Base-by-base conservation (phyloP, 2,329 filamentous ascomycete genomes). In the Ophiostoma himal-ulmi region DNA sequence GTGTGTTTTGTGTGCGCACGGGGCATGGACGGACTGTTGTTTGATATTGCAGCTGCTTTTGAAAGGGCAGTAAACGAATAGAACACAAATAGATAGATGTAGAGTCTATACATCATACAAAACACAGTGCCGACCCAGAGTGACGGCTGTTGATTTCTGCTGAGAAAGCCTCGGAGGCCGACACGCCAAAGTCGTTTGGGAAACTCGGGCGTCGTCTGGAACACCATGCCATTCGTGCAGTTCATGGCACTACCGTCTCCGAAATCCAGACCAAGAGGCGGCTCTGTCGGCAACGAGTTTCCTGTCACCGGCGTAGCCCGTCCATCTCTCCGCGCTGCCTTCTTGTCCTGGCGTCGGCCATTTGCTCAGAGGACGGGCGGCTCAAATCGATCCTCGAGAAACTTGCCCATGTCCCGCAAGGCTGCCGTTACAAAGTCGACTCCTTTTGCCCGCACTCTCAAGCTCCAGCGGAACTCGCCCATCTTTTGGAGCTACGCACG, bases 391-490 rank as follows among this genome's bases (percentile, higher is more conserved):
- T 57, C 52, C 52, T 22, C 52, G 52, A 57, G 52, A 13, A n/a
- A 57, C n/a, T 57, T n/a, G 52, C 52, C 52, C 52, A 57, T 57
- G 3, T 57, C 52, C 1, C 52, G 52, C n/a, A 57, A 8, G 8
- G 52, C 52, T 1, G 52, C 52, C 22, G 52, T 57, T n/a, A 57
- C n/a, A 26, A 57, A 57, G 52, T 57, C 26, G 52, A 57, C 52
- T 0, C 52, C 52, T 7, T n/a, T 22, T 2, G 52, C 52, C 10
- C 52, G 4, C 52, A 54, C 52, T 4, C 52, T 7, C n/a, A 26
- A 13, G 10, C 79, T 80, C 80, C 80, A 82, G 67, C 80, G 76
- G 17, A 81, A 78, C 70, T 82, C 80, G 5, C 80, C 80, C 13
- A 81, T 75, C 68, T 78, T 78, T 22, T 78, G 11, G 52, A 57